Evolutionary conservation across 2,329 filamentous ascomycete genomes (phyloP).

Genomic region (Fusarium sarcochroum): DNA sequence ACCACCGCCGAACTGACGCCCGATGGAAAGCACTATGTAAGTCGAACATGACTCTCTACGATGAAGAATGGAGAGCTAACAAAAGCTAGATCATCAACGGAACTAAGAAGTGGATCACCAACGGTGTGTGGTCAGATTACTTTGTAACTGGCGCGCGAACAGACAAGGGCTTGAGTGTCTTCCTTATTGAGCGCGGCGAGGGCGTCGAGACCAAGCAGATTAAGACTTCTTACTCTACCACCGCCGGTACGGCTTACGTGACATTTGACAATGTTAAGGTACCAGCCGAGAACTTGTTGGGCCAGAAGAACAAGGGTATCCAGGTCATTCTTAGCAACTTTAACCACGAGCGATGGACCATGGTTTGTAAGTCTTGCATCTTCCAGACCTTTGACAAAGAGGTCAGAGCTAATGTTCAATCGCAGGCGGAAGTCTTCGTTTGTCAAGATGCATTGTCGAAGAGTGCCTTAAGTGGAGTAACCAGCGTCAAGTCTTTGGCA

Average conservation of each 20-base stretch:
- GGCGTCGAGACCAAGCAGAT: slow-evolving; percentile 83
- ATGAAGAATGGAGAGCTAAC: neutral
- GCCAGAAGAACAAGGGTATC: slow-evolving; percentile 88
- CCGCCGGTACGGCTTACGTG: slow-evolving; percentile 84
- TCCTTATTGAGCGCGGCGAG: slow-evolving; percentile 81
- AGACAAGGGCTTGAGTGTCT: slow-evolving; percentile 81
- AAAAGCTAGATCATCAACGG: slow-evolving; percentile 70
- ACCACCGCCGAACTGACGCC: slow-evolving; percentile 84
- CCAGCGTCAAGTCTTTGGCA: slow-evolving; percentile 87
- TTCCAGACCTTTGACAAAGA: neutral
- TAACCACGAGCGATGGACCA: slow-evolving; percentile 88
- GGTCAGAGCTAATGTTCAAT: slow-evolving; percentile 14
- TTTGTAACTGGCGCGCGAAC: slow-evolving; percentile 87
- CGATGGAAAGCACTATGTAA: slow-evolving; percentile 79
- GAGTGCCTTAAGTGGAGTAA: slow-evolving; percentile 91
- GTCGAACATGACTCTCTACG: slow-evolving; percentile 47
- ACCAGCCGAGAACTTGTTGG: slow-evolving; percentile 81
- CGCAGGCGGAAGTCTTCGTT: slow-evolving; percentile 70
- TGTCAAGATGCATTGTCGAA: slow-evolving; percentile 79
- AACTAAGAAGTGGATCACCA: slow-evolving; percentile 89
- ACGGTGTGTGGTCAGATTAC: slow-evolving; percentile 85
- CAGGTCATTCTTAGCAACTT: slow-evolving; percentile 88
- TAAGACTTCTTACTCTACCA: slow-evolving; percentile 85
- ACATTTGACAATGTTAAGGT: slow-evolving; percentile 92
- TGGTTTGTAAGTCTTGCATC: slow-evolving; percentile 68